Conservation (phyloP, 2,329 filamentous ascomycete genomes). For the Cercospora zeina region DNA sequence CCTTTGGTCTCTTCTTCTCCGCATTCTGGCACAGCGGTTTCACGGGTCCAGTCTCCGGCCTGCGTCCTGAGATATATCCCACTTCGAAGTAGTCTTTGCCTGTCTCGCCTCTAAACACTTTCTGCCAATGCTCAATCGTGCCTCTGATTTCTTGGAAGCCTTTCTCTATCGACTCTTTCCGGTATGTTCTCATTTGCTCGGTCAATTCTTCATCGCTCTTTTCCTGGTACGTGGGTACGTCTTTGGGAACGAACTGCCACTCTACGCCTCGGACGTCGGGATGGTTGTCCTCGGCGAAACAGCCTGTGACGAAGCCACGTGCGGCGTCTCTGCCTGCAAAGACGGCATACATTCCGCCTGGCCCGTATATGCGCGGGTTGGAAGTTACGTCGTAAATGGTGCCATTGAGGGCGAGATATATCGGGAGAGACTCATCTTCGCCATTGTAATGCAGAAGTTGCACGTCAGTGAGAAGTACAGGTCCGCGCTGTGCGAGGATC, state of each 20-base stretch:
- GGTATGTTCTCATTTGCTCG: slow-evolving; percentile 39
- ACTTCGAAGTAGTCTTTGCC: slow-evolving; percentile 79
- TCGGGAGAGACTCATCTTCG: slow-evolving; percentile 68
- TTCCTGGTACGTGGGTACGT: slow-evolving; percentile 43
- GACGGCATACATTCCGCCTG: slow-evolving; percentile 81
- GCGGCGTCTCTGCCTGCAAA: slow-evolving; percentile 86
- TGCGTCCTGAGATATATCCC: slow-evolving; percentile 68
- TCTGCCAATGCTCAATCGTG: slow-evolving; percentile 75
- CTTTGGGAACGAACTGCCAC: slow-evolving; percentile 72
- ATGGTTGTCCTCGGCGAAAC: slow-evolving; percentile 82
- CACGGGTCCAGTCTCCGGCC: slow-evolving; percentile 57
- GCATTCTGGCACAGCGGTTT: slow-evolving; percentile 55
- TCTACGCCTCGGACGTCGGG: slow-evolving; percentile 85
- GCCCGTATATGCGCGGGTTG: slow-evolving; percentile 55
- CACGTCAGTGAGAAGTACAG: slow-evolving; percentile 69
- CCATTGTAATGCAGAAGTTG: slow-evolving; percentile 78
- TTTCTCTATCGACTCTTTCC: slow-evolving; percentile 62
- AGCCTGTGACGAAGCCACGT: slow-evolving; percentile 87
- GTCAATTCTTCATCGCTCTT: slow-evolving; percentile 30
- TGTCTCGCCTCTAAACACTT: slow-evolving; percentile 66
- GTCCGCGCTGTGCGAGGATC: slow-evolving; percentile 48
- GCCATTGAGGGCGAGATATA: slow-evolving; percentile 88
- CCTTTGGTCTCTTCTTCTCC: slow-evolving; percentile 62
- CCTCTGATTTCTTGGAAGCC: slow-evolving; percentile 67
- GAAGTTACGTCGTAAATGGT: slow-evolving; percentile 81